Evolutionary conservation across 441 rosid species (phyloP), one percentile per base, ranked within the genome.

Genomic region (Aquilaria agallochum): DNA sequence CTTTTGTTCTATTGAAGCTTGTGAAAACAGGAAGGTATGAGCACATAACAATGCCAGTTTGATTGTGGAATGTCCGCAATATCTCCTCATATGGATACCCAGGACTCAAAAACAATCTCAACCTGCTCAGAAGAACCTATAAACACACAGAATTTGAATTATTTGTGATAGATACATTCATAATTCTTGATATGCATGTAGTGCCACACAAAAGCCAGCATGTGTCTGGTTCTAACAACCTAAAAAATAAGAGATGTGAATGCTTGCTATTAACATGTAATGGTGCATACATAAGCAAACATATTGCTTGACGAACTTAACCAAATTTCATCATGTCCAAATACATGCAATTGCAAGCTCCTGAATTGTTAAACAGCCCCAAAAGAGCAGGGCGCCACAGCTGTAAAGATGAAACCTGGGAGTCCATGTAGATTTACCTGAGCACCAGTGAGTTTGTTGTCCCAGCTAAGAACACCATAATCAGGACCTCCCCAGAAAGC

Each of bases 61-160:
- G 92, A 69, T 90, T 90, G 72, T 90, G 98, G 65, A 83, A 92
- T n/a, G 93, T 81, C 60, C 88, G 81, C 58, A 88, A 71, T 32
- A 90, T 86, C 68, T 88, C 95, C 77, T 93, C 97, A 13, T 88
- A 86, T 2, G 98, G 98, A 74, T 88, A 93, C 9, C 95, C 94
- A 66, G 95, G 97, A 69, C 92, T 88, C 65, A 93, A 63, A 83
- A 90, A 93, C 75, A 93, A 70, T 69, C 97, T 84, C 78, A 90
- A 65, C 49, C 96, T 89, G 54, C 82, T 90, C 63, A 90, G 56
- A 58, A 88, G 80, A 55, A 92, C 73, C 97, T 90, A 67, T 52
- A n/a, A 59, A 15, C 59, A 51, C 67, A 49, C 32, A 62, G 31
- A 14, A 55, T 20, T 10, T 20, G 59, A 55, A 32, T 55, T 31